Base-by-base conservation (phyloP, 2,329 filamentous ascomycete species). In the Hysterium pulicare region DNA sequence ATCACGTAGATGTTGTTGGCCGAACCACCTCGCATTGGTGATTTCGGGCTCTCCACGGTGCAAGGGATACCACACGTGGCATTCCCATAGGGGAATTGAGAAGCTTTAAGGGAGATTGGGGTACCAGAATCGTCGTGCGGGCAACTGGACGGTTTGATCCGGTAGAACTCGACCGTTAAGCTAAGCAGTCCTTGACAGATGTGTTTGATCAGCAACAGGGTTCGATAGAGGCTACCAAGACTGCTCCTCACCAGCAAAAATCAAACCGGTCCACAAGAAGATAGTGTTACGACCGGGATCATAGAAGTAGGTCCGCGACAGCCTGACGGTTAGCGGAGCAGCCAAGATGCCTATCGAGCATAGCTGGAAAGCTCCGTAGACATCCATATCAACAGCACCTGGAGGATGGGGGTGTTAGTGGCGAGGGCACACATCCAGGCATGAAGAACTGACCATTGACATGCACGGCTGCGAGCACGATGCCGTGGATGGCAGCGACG, bases 321-420 rank as follows among this genome's bases (percentile, higher is more conserved):
- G 60, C 47, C 75, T 72, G 17, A 82, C 80, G 0, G 81, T 83
- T 0, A 81, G 71, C 0, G 82, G 83, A 3, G 79, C 82, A 1
- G 80, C 78, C 3, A 86, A 52, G 13, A 85, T 81, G 10, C 80
- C 82, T 28, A 86, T 81, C 0, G 82, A 73, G 45, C 82, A 86
- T 0, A 85, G 59, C 49, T 86, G 83, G 47, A 86, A 84, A 7
- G 81, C 81, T 1, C 83, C 83, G 43, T 77, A 86, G 3, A 86
- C 69, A 50, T 86, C 83, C 75, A 86, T 78, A 53, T 86, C 82
- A 11, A 84, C 74, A 11, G 78, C 82, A 39, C 68, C 81, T 83
- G 42, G 41, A 26, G 23, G 23, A n/a, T 21, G 30, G 41, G 23
- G 36, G 17, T 20, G 42, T 51, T 44, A 53, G 32, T 33, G 24